Conservation (phyloP, 2,329 filamentous ascomycete species). For the Teratosphaeria gauchensis region DNA sequence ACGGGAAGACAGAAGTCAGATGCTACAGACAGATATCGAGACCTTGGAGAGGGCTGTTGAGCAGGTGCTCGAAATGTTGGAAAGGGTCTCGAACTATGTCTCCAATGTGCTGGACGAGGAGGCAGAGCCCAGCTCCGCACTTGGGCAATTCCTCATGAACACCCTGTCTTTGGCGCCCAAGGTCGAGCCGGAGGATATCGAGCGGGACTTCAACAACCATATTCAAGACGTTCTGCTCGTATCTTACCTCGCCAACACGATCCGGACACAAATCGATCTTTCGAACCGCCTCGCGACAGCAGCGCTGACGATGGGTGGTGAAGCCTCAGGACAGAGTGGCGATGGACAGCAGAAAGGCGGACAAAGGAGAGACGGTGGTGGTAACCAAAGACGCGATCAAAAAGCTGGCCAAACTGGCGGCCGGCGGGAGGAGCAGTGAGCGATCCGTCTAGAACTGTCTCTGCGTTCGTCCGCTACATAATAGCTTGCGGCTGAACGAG, state of each 20-base stretch:
- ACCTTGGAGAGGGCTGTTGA: conserved; percentile 75
- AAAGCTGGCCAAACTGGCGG: conserved; percentile 20
- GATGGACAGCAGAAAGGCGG: conserved; percentile 8
- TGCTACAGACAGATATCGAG: conserved; percentile 80
- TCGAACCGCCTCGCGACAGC: conserved; percentile 80
- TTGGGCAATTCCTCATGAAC: conserved; percentile 93
- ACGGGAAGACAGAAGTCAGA: conserved; percentile 60
- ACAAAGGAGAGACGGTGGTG: conserved; percentile 4
- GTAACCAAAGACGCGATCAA: conserved; percentile 8
- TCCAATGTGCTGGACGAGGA: conserved; percentile 92
- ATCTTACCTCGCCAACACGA: conserved; percentile 95
- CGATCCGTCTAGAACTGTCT: not conserved
- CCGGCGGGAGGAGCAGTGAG: conserved; percentile 21
- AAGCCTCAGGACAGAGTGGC: conserved; percentile 4
- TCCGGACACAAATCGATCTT: conserved; percentile 96
- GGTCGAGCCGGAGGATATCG: conserved; percentile 81
- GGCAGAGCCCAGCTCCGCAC: conserved; percentile 74
- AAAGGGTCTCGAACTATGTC: conserved; percentile 85
- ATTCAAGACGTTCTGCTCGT: conserved; percentile 98
- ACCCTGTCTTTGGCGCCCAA: conserved; percentile 88
- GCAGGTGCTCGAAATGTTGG: conserved; percentile 79
- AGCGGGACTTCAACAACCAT: conserved; percentile 99
- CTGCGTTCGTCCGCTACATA: not conserved
- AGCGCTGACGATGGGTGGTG: conserved; percentile 36
- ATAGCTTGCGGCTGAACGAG: not conserved